Conservation (phyloP, 306 rosid genomes). For the Myrica gale region DNA sequence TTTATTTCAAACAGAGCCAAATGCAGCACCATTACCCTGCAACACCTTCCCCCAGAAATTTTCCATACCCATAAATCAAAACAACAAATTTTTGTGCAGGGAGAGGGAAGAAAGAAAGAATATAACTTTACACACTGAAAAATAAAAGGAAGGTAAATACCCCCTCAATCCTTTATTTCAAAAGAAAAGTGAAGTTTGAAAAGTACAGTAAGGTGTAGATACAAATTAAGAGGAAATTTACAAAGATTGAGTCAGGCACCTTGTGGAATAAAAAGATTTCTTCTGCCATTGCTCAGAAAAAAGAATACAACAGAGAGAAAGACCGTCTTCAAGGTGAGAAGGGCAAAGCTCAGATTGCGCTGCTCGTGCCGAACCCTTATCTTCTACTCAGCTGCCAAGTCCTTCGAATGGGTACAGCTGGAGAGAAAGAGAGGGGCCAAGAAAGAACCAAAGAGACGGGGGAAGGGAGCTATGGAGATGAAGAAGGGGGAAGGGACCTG, state of each 20-base stretch:
- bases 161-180: constrained; percentile 19
- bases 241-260: constrained; percentile 39
- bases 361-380: constrained; percentile 7
- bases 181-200: constrained; percentile 11
- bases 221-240: constrained; percentile 11
- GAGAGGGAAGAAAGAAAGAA: no score
- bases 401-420: neutral
- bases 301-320: constrained; percentile 8
- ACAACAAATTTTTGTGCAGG: neutral
- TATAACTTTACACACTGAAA: no score
- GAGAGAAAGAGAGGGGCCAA: constrained; percentile 14
- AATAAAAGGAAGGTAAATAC: no score
- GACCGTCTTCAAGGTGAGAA: neutral
- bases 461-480: neutral
- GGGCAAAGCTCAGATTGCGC: constrained; percentile 13
- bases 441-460: neutral
- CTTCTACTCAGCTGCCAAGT: constrained; percentile 1
- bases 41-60: neutral
- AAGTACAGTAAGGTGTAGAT: neutral
- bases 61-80: constrained; percentile 6
- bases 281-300: constrained; percentile 56
- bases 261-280: constrained; percentile 59
- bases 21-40: neutral
- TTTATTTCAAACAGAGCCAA: neutral
- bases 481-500: no score